Base-by-base conservation (phyloP, 2,329 filamentous ascomycete genomes). In the Calonectria pseudoreteaudii region DNA sequence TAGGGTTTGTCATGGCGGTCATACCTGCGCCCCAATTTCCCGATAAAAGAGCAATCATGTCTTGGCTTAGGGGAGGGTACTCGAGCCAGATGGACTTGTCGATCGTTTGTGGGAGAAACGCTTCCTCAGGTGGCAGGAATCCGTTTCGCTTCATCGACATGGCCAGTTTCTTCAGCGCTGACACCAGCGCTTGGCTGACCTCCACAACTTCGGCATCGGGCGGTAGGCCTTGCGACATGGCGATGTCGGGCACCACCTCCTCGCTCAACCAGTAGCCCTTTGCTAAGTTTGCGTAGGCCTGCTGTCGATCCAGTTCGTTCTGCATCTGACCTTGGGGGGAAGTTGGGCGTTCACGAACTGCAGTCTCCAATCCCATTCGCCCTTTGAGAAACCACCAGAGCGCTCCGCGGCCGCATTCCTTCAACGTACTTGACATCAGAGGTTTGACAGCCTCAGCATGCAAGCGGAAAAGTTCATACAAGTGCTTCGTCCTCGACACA, bases 371-470 rank as follows among this genome's bases (percentile, higher is more conserved):
- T 13, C 92, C 92, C 80, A 93, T 91, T 74, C 95, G 92, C 26
- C 95, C 96, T 78, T 91, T 93, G 58, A 98, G 82, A 80, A 98
- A 97, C 96, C 96, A 98, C 96, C 96, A 98, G 0, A 94, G 87
- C 4, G 92, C 93, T 30, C 92, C 93, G 72, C 94, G 90, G 13
- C 93, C 88, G 86, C 96, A 93, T 73, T 95, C 91, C 60, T 89
- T 87, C 0, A 93, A 88, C 0, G 91, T 87, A 66, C 91, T 93
- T 36, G 90, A 88, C 70, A 91, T 88, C 6, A 95, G 82, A 0
- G 94, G 92, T 75, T 91, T 92, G 36, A 93, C 88, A 38, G 92
- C 90, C 82, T 98, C 94, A 0, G 95, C 93, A 71, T 96, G 94
- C 53, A 96, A 84, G 47, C 92, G 89, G 81, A 98, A 97, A 3